Conservation (phyloP, 768 basidiomycete genomes). For the Basidioascus undulatus region DNA sequence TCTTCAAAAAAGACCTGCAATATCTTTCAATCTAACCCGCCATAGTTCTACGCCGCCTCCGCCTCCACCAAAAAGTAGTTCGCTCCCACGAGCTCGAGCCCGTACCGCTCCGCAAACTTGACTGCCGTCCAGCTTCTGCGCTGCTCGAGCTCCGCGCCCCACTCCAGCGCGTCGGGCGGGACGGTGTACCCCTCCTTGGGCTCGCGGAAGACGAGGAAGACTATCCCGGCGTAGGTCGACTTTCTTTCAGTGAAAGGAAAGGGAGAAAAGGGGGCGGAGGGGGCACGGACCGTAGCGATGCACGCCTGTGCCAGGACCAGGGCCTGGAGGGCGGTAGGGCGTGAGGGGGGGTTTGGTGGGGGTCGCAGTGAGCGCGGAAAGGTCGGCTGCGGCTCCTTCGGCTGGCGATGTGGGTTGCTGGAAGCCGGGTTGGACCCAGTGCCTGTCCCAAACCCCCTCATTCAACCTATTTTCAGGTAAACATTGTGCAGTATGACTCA, state of each 20-base stretch:
- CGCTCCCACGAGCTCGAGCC: slow-evolving; percentile 32
- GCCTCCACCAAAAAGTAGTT: slow-evolving; percentile 31
- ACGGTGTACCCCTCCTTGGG: slow-evolving; percentile 24
- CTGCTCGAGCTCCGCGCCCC: slow-evolving; percentile 23
- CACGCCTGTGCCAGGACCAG: slow-evolving; percentile 28
- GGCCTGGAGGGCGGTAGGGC: slow-evolving; percentile 33
- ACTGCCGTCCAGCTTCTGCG: slow-evolving; percentile 33
- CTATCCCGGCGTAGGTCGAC: slow-evolving; percentile 13
- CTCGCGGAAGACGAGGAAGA: slow-evolving; percentile 38
- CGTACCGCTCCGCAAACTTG: slow-evolving; percentile 28
- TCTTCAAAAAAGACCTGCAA: too few species aligned
- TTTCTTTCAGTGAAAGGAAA: background rate
- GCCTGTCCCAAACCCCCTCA: too few species aligned
- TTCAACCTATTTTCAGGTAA: too few species aligned
- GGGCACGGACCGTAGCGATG: slow-evolving; percentile 32
- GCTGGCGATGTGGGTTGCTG: too few species aligned
- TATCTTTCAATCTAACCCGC: too few species aligned
- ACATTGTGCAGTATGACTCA: too few species aligned
- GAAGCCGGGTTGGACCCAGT: too few species aligned
- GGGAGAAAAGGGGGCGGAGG: slow-evolving; percentile 3
- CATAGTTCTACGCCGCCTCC: too few species aligned
- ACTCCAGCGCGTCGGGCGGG: slow-evolving; percentile 26
- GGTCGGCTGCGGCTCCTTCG: too few species aligned
- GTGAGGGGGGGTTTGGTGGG: too few species aligned
- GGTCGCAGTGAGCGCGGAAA: too few species aligned